Conservation (phyloP, 192 early-diverging fungal species). For the Hyaloraphidium curvatum region DNA sequence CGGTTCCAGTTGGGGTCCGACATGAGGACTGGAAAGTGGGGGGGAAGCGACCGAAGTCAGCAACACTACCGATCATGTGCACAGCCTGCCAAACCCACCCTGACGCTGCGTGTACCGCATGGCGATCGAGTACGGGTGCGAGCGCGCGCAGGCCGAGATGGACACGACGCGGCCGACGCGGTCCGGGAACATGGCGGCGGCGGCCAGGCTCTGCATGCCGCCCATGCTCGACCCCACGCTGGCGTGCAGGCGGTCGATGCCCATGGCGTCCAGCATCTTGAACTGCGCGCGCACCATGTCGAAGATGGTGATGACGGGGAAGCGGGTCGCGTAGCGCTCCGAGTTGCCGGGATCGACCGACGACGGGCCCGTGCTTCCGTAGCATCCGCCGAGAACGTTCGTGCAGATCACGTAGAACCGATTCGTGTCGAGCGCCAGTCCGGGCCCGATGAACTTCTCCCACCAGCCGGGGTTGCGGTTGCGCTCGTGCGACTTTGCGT, state of each 20-base stretch:
- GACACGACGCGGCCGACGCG: constrained; percentile 56
- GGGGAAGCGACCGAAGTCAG: no score
- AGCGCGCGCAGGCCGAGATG: constrained; percentile 81
- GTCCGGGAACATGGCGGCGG: constrained; percentile 64
- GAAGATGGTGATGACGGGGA: constrained; percentile 80
- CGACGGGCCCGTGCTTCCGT: constrained; percentile 81
- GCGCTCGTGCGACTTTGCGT: constrained; percentile 67
- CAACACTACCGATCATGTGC: no score
- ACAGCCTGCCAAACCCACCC: constrained; percentile 29
- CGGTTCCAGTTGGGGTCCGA: constrained; percentile 87
- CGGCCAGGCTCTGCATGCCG: constrained; percentile 76
- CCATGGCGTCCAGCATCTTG: constrained; percentile 53
- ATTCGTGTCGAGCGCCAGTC: constrained; percentile 73
- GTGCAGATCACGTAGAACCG: constrained; percentile 91
- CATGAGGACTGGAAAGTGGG: constrained; percentile 50
- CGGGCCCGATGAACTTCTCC: constrained; percentile 93
- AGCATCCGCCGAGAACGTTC: constrained; percentile 91
- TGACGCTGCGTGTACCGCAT: constrained; percentile 80
- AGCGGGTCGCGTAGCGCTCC: constrained; percentile 66
- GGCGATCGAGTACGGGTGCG: constrained; percentile 93
- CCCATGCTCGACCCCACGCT: constrained; percentile 90
- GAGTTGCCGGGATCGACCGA: constrained; percentile 57
- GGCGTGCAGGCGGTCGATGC: constrained; percentile 63
- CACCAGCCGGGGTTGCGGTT: constrained; percentile 83
- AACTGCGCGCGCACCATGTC: constrained; percentile 98